Conservation (phyloP, 2,329 filamentous ascomycete species). For the Thelonectria olida region DNA sequence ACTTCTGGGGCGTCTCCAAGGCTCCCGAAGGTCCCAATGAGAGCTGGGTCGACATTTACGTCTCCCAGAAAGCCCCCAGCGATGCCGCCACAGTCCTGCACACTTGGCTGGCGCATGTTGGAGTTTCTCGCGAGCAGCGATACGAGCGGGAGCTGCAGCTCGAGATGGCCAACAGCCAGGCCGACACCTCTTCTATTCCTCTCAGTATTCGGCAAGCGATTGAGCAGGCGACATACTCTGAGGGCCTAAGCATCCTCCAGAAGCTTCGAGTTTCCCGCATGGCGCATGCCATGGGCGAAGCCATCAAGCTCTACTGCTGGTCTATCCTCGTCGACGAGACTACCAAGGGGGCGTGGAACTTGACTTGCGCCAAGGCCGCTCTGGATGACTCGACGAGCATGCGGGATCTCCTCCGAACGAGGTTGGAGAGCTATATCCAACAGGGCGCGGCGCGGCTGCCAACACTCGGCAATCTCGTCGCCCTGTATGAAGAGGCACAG, state of each 20-base stretch:
- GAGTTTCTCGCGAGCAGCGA: conserved; percentile 9
- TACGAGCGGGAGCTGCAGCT: conserved; percentile 19
- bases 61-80: conserved; percentile 18
- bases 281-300: conserved; percentile 6
- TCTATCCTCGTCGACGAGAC: conserved; percentile 19
- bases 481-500: conserved; percentile 7
- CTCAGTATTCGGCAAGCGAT: conserved; percentile 20
- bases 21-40: neutral
- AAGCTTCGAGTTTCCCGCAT: conserved; percentile 3
- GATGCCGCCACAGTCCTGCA: conserved; percentile 21
- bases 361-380: conserved; percentile 5
- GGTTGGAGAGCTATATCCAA: conserved; percentile 14
- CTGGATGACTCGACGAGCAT: conserved; percentile 12
- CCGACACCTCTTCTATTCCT: conserved; percentile 6
- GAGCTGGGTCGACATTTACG: conserved; percentile 18
- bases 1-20: conserved; percentile 26
- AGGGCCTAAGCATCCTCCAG: conserved; percentile 21
- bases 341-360: conserved; percentile 20
- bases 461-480: conserved; percentile 19
- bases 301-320: conserved; percentile 17
- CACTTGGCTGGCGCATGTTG: conserved; percentile 21
- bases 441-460: conserved; percentile 12
- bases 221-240: conserved; percentile 20
- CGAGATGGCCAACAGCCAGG: conserved; percentile 9
- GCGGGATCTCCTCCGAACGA: conserved; percentile 9